phyloP scores from a whole-genome alignment of 2,329 filamentous ascomycete species.

The Aureobasidium sp. region DNA sequence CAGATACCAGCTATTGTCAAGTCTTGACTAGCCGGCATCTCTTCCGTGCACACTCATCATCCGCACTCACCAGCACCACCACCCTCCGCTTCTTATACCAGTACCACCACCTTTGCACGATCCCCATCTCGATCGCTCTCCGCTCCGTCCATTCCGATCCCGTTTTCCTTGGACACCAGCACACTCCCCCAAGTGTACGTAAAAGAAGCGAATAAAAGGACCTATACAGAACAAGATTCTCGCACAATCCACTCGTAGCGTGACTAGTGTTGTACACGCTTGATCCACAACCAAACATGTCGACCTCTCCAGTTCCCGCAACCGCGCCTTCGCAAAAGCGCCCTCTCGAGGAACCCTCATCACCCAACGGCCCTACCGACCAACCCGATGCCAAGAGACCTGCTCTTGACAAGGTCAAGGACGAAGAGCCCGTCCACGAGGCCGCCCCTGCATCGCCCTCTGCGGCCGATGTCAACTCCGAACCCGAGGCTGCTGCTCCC shows the following conservation, averaged over 20 bases:
- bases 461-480: slow-evolving; percentile 19
- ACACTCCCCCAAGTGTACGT: slow-evolving; percentile 16
- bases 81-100: slow-evolving; percentile 1
- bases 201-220: slow-evolving; percentile 16
- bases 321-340: slow-evolving; percentile 61
- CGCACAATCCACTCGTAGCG: slow-evolving; percentile 5
- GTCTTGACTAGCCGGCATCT: slow-evolving; percentile 12
- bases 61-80: slow-evolving; percentile 14
- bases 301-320: slow-evolving; percentile 16
- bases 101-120: slow-evolving; percentile 13
- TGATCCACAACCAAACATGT: slow-evolving; percentile 15
- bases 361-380: slow-evolving; percentile 81
- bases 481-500: slow-evolving; percentile 34
- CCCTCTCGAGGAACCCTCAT: slow-evolving; percentile 93
- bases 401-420: slow-evolving; percentile 82
- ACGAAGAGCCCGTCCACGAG: slow-evolving; percentile 29
- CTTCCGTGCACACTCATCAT: slow-evolving; percentile 5
- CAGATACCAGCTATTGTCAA: slow-evolving; percentile 15
- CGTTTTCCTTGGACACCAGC: slow-evolving; percentile 15
- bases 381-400: slow-evolving; percentile 96
- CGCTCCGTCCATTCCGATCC: slow-evolving; percentile 13
- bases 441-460: slow-evolving; percentile 22
- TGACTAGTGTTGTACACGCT: slow-evolving; percentile 13
- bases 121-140: slow-evolving; percentile 13
- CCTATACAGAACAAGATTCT: neutral